Evolutionary conservation across 306 rosid species (phyloP).

Genomic region (Quercus cerris): DNA sequence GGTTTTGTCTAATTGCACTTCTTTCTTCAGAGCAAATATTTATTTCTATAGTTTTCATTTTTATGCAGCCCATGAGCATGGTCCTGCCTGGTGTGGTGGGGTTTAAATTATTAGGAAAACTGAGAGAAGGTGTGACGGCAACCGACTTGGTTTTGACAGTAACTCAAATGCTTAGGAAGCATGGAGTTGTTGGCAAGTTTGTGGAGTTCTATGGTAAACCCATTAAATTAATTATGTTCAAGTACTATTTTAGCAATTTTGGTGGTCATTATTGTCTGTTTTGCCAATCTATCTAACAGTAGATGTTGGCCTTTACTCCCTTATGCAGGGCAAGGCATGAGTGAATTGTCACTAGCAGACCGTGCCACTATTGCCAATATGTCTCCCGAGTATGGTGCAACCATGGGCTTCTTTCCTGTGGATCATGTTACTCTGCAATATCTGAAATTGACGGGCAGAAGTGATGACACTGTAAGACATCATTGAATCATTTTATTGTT

Average conservation of each 20-base stretch:
- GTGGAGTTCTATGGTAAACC: conserved; percentile 87
- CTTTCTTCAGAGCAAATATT: background rate
- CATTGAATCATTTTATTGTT: conserved; percentile 9
- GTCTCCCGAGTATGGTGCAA: conserved; percentile 97
- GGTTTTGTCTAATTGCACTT: background rate
- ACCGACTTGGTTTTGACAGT: conserved; percentile 96
- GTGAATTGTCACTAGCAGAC: conserved; percentile 83
- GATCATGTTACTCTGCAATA: conserved; percentile 94
- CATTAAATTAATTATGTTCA: background rate
- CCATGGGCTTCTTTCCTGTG: conserved; percentile 99
- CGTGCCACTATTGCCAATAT: conserved; percentile 97
- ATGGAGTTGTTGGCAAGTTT: conserved; percentile 95
- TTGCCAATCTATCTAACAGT: conserved; percentile 23
- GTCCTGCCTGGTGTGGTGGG: conserved; percentile 98
- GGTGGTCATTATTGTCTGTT: background rate
- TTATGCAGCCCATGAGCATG: conserved; percentile 95
- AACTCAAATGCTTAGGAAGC: conserved; percentile 94
- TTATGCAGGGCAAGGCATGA: conserved; percentile 86
- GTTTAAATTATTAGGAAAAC: conserved; percentile 75
- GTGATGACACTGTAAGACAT: conserved; percentile 67
- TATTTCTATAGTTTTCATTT: conserved; percentile 4
- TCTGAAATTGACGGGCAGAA: conserved; percentile 88
- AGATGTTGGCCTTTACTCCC: conserved; percentile 13
- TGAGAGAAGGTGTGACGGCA: conserved; percentile 88
- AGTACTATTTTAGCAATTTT: background rate